Base-by-base conservation (phyloP, 148 eudicot species). In the Tetragonia tetragonoides region DNA sequence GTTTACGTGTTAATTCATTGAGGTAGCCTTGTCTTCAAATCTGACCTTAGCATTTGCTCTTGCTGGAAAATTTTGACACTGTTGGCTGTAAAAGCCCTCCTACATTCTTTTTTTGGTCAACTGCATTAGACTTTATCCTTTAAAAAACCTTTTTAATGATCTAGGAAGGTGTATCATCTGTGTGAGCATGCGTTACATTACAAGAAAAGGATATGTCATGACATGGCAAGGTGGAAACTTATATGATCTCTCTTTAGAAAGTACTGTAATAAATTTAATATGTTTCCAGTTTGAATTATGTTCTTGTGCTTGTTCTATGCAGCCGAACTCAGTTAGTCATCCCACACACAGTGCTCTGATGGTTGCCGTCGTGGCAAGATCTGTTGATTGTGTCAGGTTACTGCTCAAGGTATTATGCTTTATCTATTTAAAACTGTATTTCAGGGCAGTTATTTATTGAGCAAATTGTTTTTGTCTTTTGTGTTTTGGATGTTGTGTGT, bases 331-430 rank as follows among this genome's bases (percentile, higher is more conserved):
- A 72, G 41, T 34, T 34, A 16, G 54, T 68, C 66, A 14, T 67
- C 73, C 21, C 8, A 23, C 24, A 6, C 28, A 40, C 54, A 39
- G 73, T 38, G 66, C 79, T 8, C 49, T 77, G 72, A 15, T 57
- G 23, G 7, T 41, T 14, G 79, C 73, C 54, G 41, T 77, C 21
- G 0, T 4, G 51, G 24, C 40, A 21, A 42, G 56, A 9, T 56
- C 65, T 42, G 38, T 41, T 67, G 63, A 77, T 12, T 67, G 66
- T 67, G 73, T 68, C 44, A 68, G 54, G 73, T 24, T 77, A 77
- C 37, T 77, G 73, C 72, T 77, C 53, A 77, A 77, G 79, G 79
- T 77, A 77, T 34, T 28, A 51, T 72, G 63, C 6, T 38, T 34
- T 65, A 20, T 37, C 42, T 65, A 65, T 37, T 17, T 28, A n/a